Evolutionary conservation across 257 asterid species (phyloP).

Genomic region (Rubia yunnanensis): DNA sequence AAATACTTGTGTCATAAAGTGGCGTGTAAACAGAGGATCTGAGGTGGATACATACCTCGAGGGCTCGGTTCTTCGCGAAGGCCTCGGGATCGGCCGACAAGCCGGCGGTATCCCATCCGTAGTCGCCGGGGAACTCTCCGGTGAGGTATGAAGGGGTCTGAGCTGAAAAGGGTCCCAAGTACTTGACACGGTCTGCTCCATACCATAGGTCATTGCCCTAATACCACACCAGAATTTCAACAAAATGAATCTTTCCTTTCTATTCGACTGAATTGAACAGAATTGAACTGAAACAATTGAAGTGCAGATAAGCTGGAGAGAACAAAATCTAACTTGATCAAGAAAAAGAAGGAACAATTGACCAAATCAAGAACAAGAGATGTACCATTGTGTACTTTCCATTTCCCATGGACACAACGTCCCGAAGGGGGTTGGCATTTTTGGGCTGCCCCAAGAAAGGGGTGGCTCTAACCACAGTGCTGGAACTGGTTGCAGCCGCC

Average conservation of each 20-base stretch:
- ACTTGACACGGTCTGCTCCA: slow-evolving; percentile 77
- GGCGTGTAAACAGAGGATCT: neutral
- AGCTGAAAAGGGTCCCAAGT: slow-evolving; percentile 87
- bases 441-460: slow-evolving; percentile 73
- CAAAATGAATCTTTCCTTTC: neutral
- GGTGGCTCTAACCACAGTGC: slow-evolving; percentile 48
- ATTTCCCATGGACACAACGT: slow-evolving; percentile 51
- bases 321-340: too few species aligned
- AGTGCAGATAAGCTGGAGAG: too few species aligned
- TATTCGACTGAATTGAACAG: too few species aligned
- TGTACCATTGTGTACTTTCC: slow-evolving; percentile 55
- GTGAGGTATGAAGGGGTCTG: slow-evolving; percentile 80
- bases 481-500: slow-evolving; percentile 57
- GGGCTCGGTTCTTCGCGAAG: slow-evolving; percentile 72
- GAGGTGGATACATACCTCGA: slow-evolving; percentile 41
- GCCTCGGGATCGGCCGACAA: slow-evolving; percentile 87
- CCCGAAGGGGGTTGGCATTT: slow-evolving; percentile 49
- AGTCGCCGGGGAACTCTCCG: slow-evolving; percentile 84
- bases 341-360: neutral
- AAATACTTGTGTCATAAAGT: too few species aligned
- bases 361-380: neutral
- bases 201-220: slow-evolving; percentile 68
- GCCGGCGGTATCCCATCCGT: slow-evolving; percentile 92
- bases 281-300: too few species aligned
- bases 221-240: neutral